phyloP scores from a whole-genome alignment of 1,139 yeast species.

The Pichia sp. region DNA sequence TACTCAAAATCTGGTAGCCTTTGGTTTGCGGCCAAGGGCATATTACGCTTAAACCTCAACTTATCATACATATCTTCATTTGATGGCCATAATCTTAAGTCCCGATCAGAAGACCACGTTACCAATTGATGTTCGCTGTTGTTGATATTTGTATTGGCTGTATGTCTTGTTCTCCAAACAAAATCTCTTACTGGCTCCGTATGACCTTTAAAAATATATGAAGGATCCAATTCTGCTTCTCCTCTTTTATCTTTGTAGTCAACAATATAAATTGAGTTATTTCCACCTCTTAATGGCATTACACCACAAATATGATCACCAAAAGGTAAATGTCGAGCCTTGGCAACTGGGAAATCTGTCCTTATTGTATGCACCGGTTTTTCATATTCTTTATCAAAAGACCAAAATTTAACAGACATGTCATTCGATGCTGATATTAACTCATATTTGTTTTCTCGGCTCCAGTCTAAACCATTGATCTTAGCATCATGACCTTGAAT shows the following conservation, averaged over 20 bases:
- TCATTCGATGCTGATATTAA: slow-evolving; percentile 83
- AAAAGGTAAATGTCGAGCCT: slow-evolving; percentile 84
- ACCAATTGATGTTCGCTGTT: slow-evolving; percentile 84
- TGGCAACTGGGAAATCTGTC: slow-evolving; percentile 78
- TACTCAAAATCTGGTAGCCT: slow-evolving; percentile 39
- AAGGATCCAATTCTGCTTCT: slow-evolving; percentile 42
- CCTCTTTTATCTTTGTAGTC: slow-evolving; percentile 37
- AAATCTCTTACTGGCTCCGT: slow-evolving; percentile 79
- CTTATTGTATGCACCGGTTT: slow-evolving; percentile 52
- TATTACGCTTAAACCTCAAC: slow-evolving; percentile 42
- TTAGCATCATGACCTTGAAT: slow-evolving; percentile 73
- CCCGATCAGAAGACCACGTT: slow-evolving; percentile 90
- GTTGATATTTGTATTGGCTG: slow-evolving; percentile 35
- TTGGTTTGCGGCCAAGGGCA: slow-evolving; percentile 23
- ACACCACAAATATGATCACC: slow-evolving; percentile 81
- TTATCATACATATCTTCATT: slow-evolving; percentile 49
- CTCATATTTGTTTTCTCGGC: slow-evolving; percentile 46
- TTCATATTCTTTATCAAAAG: slow-evolving; percentile 34
- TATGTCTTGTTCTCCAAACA: slow-evolving; percentile 67
- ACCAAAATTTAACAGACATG: slow-evolving; percentile 83
- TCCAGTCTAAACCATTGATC: slow-evolving; percentile 84
- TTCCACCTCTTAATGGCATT: slow-evolving; percentile 87
- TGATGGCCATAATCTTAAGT: slow-evolving; percentile 76
- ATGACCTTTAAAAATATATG: slow-evolving; percentile 69
- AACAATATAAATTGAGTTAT: slow-evolving; percentile 61